A percentile compares a stretch with the other conserved stretches of the same genome.
phyloP scores from a whole-genome alignment of 176 grass and related monocot species.

The Panicum miliaceum region DNA sequence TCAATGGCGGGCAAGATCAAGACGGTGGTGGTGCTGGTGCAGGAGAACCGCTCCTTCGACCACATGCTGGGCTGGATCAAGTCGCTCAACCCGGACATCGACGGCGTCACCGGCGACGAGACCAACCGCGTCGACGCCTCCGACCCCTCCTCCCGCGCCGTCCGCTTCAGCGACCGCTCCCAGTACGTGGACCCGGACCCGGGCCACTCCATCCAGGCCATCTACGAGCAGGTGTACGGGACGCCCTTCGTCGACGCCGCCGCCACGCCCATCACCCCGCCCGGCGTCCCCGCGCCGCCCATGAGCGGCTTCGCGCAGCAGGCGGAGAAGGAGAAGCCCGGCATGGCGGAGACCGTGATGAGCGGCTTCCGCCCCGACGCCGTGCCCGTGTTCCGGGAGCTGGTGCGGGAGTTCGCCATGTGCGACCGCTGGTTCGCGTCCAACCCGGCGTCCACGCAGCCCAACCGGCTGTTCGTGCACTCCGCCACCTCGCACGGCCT shows the following conservation, averaged over 20 bases:
- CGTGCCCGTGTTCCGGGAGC: slow-evolving; percentile 70
- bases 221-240: slow-evolving; percentile 80
- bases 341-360: slow-evolving; percentile 56
- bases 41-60: slow-evolving; percentile 91
- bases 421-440: slow-evolving; percentile 78
- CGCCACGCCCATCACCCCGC: slow-evolving; percentile 38
- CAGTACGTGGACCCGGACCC: slow-evolving; percentile 62
- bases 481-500: slow-evolving; percentile 63
- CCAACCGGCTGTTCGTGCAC: slow-evolving; percentile 74
- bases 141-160: slow-evolving; percentile 27
- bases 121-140: slow-evolving; percentile 45
- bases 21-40: slow-evolving; percentile 80
- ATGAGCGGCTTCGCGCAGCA: slow-evolving; percentile 82
- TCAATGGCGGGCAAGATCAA: slow-evolving; percentile 59
- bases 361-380: slow-evolving; percentile 65
- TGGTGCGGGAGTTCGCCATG: slow-evolving; percentile 61
- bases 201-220: slow-evolving; percentile 76
- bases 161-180: slow-evolving; percentile 56
- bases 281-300: slow-evolving; percentile 37
- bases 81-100: slow-evolving; percentile 58
- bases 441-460: slow-evolving; percentile 71
- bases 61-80: slow-evolving; percentile 95
- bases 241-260: slow-evolving; percentile 40
- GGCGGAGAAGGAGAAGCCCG: slow-evolving; percentile 51
- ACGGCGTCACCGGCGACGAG: slow-evolving; percentile 62